Percentiles rank a stretch among this genome's conserved stretches.
Conservation (phyloP, 2,329 filamentous ascomycete genomes). For the Pseudogymnoascus sp. region DNA sequence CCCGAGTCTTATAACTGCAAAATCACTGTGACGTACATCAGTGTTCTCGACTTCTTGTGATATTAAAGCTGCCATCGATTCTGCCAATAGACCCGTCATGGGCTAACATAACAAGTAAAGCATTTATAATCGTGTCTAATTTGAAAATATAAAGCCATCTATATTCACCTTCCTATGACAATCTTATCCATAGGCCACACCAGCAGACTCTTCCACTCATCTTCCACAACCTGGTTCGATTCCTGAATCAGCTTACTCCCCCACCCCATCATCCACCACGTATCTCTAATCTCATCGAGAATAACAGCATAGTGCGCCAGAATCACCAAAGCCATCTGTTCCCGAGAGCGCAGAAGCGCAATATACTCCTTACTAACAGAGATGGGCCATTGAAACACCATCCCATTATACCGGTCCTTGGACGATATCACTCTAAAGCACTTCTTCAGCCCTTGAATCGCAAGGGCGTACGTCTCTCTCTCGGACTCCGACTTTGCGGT, state of each 20-base stretch:
- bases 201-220: neutral
- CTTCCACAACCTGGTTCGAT: neutral
- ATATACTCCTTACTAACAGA: slow-evolving; percentile 9
- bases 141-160: too few species aligned
- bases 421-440: neutral
- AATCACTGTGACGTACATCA: neutral
- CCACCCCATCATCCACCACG: slow-evolving; percentile 13
- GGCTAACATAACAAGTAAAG: neutral
- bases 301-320: slow-evolving; percentile 13
- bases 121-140: too few species aligned
- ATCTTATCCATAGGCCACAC: neutral
- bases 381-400: slow-evolving; percentile 10
- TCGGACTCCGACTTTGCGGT: neutral
- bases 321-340: slow-evolving; percentile 10
- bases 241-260: slow-evolving; percentile 11
- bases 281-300: slow-evolving; percentile 8
- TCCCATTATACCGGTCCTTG: neutral
- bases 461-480: neutral
- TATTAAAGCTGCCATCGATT: too few species aligned
- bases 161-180: neutral
- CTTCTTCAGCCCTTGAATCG: neutral
- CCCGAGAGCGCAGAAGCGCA: neutral
- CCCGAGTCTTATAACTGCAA: neutral
- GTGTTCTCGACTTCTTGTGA: neutral
- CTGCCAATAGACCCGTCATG: neutral